A percentile compares a stretch with the other conserved stretches of the same genome.
Conservation (phyloP, 441 rosid species). For the Jatropha multifida region DNA sequence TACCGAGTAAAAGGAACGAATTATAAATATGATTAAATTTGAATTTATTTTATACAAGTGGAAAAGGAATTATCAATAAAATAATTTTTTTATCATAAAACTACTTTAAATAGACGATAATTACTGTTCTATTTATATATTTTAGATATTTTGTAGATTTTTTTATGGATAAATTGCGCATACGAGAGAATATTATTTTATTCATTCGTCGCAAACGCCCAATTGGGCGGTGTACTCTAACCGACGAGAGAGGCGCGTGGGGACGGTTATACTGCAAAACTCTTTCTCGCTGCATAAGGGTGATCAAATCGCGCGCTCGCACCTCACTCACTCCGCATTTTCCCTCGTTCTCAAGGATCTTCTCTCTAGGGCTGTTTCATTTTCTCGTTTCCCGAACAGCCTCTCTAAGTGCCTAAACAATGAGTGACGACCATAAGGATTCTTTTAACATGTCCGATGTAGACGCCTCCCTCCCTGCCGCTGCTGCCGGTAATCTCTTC, state of each 20-base stretch:
- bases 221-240: background rate
- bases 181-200: background rate
- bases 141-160: too few species aligned
- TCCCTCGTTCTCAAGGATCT: constrained; percentile 22
- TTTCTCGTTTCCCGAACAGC: constrained; percentile 18
- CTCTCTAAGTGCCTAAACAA: background rate
- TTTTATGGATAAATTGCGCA: too few species aligned
- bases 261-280: background rate
- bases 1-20: too few species aligned
- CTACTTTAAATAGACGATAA: too few species aligned
- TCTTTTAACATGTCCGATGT: constrained; percentile 54
- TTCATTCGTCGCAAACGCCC: background rate
- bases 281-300: background rate
- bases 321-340: background rate
- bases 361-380: background rate
- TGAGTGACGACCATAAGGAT: constrained; percentile 50
- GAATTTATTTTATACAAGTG: too few species aligned
- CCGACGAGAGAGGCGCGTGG: background rate
- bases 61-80: too few species aligned
- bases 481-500: constrained; percentile 42
- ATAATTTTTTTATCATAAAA: too few species aligned
- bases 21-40: too few species aligned
- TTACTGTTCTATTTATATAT: too few species aligned
- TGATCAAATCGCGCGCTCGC: constrained; percentile 9
- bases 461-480: constrained; percentile 27